A percentile compares a stretch with the other conserved stretches of the same genome.
These are phyloP conservation scores for Cicer bijugum DNA, from an alignment of 306 rosid genomes.

Conservation along the genomic window DNA sequence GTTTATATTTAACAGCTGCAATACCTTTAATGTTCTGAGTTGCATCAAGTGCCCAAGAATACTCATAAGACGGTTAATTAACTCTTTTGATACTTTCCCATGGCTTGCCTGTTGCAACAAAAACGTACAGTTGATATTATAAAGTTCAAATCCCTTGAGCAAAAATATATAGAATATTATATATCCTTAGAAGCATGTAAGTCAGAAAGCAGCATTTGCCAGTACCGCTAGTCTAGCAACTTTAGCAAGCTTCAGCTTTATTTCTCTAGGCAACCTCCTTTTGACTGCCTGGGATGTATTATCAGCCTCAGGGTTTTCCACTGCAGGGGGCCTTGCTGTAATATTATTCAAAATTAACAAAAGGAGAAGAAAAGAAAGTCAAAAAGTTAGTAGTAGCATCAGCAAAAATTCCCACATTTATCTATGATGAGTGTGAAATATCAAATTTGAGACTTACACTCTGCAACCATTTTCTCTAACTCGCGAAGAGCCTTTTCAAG, in stretches of 20 bases:
- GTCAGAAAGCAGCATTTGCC: conserved; percentile 32
- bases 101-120: conserved; percentile 86
- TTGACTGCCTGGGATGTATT: conserved; percentile 73
- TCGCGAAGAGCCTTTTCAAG: conserved; percentile 94
- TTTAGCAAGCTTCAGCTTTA: conserved; percentile 95
- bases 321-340: conserved; percentile 92
- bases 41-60: conserved; percentile 95
- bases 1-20: conserved; percentile 23
- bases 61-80: conserved; percentile 90
- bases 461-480: conserved; percentile 94
- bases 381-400: conserved; percentile 36
- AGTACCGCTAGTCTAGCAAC: conserved; percentile 96
- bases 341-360: conserved; percentile 39
- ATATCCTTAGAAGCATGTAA: conserved; percentile 37
- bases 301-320: conserved; percentile 84
- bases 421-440: conserved; percentile 39
- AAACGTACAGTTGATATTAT: conserved; percentile 39
- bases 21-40: conserved; percentile 96
- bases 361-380: conserved; percentile 27
- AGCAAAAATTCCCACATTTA: conserved; percentile 21
- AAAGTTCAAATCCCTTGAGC: conserved; percentile 27
- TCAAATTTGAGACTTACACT: conserved; percentile 64
- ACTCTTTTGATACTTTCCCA: conserved; percentile 88
- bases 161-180: neutral
- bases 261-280: conserved; percentile 96